Evolutionary conservation across 495 filamentous ascomycete genomes (phyloP).

Genomic region (Penicillium egyptiacum): DNA sequence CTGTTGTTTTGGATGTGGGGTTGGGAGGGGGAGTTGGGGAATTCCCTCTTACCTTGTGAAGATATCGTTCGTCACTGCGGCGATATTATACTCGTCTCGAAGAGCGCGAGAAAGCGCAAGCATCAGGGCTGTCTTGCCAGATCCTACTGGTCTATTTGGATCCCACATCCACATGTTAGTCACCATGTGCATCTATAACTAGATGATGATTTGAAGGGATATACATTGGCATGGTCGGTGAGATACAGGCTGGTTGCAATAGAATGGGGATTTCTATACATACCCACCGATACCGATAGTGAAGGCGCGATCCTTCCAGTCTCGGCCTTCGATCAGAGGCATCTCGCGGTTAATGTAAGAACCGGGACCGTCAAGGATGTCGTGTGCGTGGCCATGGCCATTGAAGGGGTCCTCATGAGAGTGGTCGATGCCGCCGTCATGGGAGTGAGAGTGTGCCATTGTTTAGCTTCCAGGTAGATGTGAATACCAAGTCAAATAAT

Average conservation of each 20-base stretch:
- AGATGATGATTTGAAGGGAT: background rate
- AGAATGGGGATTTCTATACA: slow-evolving; percentile 26
- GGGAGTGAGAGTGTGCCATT: slow-evolving; percentile 58
- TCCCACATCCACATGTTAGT: background rate
- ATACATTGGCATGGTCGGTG: background rate
- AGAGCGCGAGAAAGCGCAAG: slow-evolving; percentile 80
- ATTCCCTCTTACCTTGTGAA: slow-evolving; percentile 65
- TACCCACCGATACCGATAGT: slow-evolving; percentile 97
- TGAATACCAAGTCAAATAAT: background rate
- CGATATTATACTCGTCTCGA: slow-evolving; percentile 75
- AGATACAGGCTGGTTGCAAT: background rate
- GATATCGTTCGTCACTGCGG: slow-evolving; percentile 98
- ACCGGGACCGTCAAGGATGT: slow-evolving; percentile 92
- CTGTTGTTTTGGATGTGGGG: background rate
- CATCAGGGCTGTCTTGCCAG: slow-evolving; percentile 97
- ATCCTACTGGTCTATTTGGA: slow-evolving; percentile 78
- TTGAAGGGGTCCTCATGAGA: slow-evolving; percentile 64
- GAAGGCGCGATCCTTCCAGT: slow-evolving; percentile 90
- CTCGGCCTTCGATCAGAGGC: slow-evolving; percentile 81
- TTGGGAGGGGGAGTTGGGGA: background rate
- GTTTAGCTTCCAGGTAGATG: background rate
- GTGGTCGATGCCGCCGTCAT: slow-evolving; percentile 53
- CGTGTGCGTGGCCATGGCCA: slow-evolving; percentile 93
- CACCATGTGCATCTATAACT: background rate
- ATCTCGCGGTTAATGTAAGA: slow-evolving; percentile 89